Evolutionary conservation across 2,329 filamentous ascomycete species (phyloP).

Genomic region (Paracamarosporium sp.): DNA sequence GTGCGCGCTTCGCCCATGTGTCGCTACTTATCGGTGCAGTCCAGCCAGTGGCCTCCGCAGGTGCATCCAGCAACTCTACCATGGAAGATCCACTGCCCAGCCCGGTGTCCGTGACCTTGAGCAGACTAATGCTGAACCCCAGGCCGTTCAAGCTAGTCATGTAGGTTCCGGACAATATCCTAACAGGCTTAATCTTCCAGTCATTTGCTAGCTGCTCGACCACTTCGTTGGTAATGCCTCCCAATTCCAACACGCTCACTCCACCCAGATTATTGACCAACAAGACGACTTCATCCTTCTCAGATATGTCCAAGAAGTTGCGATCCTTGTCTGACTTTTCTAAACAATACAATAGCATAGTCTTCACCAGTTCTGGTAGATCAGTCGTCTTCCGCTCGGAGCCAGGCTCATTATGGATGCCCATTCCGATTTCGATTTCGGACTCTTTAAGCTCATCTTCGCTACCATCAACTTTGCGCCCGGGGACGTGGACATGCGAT

Average conservation of each 20-base stretch:
- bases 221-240: slow-evolving; percentile 74
- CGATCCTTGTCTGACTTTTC: slow-evolving; percentile 70
- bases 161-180: slow-evolving; percentile 71
- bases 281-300: slow-evolving; percentile 69
- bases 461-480: slow-evolving; percentile 65
- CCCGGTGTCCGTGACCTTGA: slow-evolving; percentile 68
- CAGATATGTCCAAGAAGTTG: slow-evolving; percentile 70
- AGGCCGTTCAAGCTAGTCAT: slow-evolving; percentile 76
- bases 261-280: slow-evolving; percentile 79
- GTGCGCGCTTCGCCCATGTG: slow-evolving; percentile 63
- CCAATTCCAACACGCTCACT: slow-evolving; percentile 74
- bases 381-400: slow-evolving; percentile 51
- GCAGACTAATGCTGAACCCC: slow-evolving; percentile 72
- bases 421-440: slow-evolving; percentile 75
- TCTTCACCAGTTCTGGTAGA: slow-evolving; percentile 55
- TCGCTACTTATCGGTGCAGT: slow-evolving; percentile 63
- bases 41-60: slow-evolving; percentile 73
- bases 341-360: slow-evolving; percentile 71
- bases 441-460: slow-evolving; percentile 65
- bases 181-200: slow-evolving; percentile 66
- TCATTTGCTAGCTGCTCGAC: slow-evolving; percentile 64
- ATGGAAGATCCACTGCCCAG: slow-evolving; percentile 65
- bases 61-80: slow-evolving; percentile 72
- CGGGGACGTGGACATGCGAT: slow-evolving; percentile 92
- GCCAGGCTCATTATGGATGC: slow-evolving; percentile 73